These are phyloP conservation scores for Plantago major DNA, from an alignment of 257 asterid species.

Conservation along the genomic window DNA sequence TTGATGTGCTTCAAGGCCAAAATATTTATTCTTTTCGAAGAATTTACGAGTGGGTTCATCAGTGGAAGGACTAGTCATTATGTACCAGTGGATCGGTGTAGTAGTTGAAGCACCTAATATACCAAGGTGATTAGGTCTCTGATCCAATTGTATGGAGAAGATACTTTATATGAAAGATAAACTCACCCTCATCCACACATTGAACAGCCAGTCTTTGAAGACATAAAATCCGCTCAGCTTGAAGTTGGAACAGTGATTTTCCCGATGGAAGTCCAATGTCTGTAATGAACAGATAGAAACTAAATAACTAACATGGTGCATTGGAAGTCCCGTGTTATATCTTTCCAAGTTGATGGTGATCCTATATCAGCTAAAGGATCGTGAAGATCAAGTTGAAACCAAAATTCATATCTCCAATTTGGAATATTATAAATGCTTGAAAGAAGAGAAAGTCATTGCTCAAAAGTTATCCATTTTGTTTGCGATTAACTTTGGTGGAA, in stretches of 20 bases:
- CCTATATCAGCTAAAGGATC: no score
- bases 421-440: no score
- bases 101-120: constrained; percentile 48
- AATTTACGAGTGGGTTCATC: constrained; percentile 83
- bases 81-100: constrained; percentile 83
- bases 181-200: constrained; percentile 64
- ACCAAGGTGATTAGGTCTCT: constrained; percentile 25
- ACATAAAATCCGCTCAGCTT: constrained; percentile 91
- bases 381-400: no score
- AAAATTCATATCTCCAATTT: no score
- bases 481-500: no score
- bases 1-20: constrained; percentile 94
- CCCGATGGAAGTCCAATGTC: constrained; percentile 99
- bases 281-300: constrained; percentile 20
- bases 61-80: constrained; percentile 98
- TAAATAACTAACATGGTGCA: no score
- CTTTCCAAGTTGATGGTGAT: no score
- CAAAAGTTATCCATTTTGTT: no score
- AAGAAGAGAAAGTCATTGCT: no score
- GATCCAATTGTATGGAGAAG: constrained; percentile 16
- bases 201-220: constrained; percentile 81
- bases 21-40: constrained; percentile 82
- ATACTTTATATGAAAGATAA: constrained; percentile 10
- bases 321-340: no score
- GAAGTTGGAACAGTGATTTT: constrained; percentile 94